Conservation (phyloP, 1,284 basidiomycete species). For the Ustilago sp. region DNA sequence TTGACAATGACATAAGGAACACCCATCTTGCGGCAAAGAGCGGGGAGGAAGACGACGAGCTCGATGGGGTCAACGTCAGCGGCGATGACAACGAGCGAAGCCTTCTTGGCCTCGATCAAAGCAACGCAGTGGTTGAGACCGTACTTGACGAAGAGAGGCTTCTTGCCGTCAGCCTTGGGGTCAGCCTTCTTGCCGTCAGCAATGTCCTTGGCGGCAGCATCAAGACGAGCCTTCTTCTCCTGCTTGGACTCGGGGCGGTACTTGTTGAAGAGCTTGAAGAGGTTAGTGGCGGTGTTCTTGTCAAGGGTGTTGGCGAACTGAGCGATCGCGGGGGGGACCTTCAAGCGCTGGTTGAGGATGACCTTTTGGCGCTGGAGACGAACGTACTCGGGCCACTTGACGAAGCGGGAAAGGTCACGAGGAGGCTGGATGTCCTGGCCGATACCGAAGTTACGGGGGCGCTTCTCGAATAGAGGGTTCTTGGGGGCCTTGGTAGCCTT, state of each 20-base stretch:
- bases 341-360: conserved; percentile 96
- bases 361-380: conserved; percentile 98
- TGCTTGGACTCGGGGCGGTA: conserved; percentile 90
- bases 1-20: conserved; percentile 98
- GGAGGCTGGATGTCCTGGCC: conserved; percentile 94
- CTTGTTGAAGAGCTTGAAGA: conserved; percentile 99
- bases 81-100: conserved; percentile 93
- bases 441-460: conserved; percentile 92
- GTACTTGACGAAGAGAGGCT: conserved; percentile 95
- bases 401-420: conserved; percentile 94
- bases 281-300: conserved; percentile 98
- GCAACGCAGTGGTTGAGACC: conserved; percentile 97
- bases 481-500: conserved; percentile 75
- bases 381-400: conserved; percentile 99
- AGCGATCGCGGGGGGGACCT: conserved; percentile 97
- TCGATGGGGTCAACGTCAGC: conserved; percentile 99
- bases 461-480: conserved; percentile 96
- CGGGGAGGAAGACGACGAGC: conserved; percentile 92
- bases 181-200: conserved; percentile 75
- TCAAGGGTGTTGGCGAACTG: conserved; percentile 98
- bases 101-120: conserved; percentile 93
- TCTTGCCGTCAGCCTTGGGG: conserved; percentile 73
- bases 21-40: conserved; percentile 99
- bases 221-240: conserved; percentile 96
- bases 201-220: conserved; percentile 79